phyloP scores from a whole-genome alignment of 495 filamentous ascomycete genomes.

The Penicillium soppii region DNA sequence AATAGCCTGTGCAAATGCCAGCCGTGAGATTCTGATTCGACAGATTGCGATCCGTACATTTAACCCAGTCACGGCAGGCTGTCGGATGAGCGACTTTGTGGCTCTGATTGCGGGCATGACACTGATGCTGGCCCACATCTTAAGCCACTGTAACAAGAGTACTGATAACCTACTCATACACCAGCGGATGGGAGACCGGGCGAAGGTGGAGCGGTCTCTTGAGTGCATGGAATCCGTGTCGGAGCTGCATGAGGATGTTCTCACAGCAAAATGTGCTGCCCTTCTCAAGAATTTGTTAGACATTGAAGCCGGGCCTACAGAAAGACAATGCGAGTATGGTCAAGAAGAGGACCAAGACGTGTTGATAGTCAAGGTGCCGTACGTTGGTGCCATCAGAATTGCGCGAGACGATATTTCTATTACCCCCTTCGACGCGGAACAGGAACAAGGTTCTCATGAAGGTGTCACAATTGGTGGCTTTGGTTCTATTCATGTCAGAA shows the following conservation, averaged over 20 bases:
- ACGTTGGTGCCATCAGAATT: neutral
- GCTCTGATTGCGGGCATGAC: neutral
- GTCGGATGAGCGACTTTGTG: neutral
- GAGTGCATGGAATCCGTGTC: neutral
- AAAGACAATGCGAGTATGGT: neutral
- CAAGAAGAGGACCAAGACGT: neutral
- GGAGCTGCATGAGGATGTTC: neutral
- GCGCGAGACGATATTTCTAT: neutral
- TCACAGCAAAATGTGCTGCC: neutral
- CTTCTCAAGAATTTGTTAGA: neutral
- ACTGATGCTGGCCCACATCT: neutral
- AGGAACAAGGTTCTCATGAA: neutral
- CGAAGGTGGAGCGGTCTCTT: neutral
- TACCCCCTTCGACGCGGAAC: neutral
- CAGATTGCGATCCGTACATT: conserved; percentile 15
- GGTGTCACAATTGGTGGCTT: neutral
- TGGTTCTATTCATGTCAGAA: neutral
- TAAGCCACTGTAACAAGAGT: neutral
- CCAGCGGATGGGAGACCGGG: neutral
- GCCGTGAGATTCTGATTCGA: conserved; percentile 29
- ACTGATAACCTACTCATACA: neutral
- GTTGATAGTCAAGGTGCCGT: neutral
- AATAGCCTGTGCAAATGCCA: conserved; percentile 40
- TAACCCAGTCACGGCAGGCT: conserved; percentile 1
- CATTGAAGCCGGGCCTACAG: neutral